phyloP scores from a whole-genome alignment of 768 basidiomycete species.

The Pisolithus orientalis region DNA sequence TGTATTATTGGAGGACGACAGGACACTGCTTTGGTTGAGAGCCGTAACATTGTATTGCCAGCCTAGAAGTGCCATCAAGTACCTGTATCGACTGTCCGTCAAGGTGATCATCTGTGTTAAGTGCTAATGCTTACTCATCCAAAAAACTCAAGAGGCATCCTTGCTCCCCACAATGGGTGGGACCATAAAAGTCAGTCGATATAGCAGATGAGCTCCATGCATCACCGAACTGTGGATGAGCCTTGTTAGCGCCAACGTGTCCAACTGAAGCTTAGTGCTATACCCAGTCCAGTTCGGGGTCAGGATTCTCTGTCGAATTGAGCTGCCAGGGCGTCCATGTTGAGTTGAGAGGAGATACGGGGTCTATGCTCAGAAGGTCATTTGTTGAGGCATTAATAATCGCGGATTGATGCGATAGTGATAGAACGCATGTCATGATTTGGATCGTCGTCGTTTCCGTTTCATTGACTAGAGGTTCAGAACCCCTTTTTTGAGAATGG shows the following conservation, averaged over 20 bases:
- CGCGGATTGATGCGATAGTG: neutral
- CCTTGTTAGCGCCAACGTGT: neutral
- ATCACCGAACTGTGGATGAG: neutral
- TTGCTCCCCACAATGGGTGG: neutral
- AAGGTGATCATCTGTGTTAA: too few relatives aligned
- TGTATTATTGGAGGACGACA: too few relatives aligned
- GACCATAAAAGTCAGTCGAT: too few relatives aligned
- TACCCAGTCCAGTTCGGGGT: neutral
- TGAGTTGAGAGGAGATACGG: neutral
- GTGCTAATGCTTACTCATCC: too few relatives aligned
- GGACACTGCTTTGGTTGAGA: too few relatives aligned
- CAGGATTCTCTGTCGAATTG: neutral
- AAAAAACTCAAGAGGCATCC: neutral
- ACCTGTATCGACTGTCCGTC: too few relatives aligned
- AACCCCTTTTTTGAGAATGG: neutral
- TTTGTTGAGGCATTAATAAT: slow-evolving; percentile 1
- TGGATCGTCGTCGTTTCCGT: neutral
- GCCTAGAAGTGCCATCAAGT: too few relatives aligned
- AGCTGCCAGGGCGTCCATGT: neutral
- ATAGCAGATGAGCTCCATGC: too few relatives aligned
- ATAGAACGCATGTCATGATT: neutral
- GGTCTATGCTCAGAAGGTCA: neutral
- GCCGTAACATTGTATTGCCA: too few relatives aligned
- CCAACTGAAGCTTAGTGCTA: neutral
- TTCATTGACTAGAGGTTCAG: neutral